Conservation (phyloP, 768 basidiomycete species). For the Dacryopinax primogenitus region DNA sequence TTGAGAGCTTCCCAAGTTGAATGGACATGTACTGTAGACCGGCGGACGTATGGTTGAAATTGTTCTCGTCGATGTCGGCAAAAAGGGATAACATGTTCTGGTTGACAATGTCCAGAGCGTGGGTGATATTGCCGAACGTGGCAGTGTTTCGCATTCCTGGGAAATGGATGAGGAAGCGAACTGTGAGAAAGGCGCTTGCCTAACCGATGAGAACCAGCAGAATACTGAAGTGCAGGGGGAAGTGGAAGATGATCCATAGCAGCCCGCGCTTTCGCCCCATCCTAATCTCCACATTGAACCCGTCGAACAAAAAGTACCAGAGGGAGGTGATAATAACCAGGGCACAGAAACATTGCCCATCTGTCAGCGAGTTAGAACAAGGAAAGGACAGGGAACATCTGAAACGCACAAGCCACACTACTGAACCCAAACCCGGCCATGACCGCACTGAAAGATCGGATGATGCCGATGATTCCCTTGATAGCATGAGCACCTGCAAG, state of each 20-base stretch:
- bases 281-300: not conserved
- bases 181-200: not conserved
- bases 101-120: not conserved
- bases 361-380: not conserved
- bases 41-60: not conserved
- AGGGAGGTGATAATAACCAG: not conserved
- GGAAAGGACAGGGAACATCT: not conserved
- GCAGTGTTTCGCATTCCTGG: not conserved
- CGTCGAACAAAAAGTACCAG: not conserved
- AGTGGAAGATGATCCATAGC: not conserved
- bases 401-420: not conserved
- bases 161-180: too few species aligned
- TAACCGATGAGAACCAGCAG: not conserved
- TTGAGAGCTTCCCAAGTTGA: not conserved
- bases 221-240: constrained; percentile 1
- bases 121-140: not conserved
- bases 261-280: not conserved
- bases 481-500: not conserved
- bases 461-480: not conserved
- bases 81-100: not conserved
- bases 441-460: not conserved
- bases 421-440: constrained; percentile 6
- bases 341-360: not conserved
- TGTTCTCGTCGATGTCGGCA: not conserved
- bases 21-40: not conserved